Conservation (phyloP, 1,284 basidiomycete species). For the Pholiota adiposa region DNA sequence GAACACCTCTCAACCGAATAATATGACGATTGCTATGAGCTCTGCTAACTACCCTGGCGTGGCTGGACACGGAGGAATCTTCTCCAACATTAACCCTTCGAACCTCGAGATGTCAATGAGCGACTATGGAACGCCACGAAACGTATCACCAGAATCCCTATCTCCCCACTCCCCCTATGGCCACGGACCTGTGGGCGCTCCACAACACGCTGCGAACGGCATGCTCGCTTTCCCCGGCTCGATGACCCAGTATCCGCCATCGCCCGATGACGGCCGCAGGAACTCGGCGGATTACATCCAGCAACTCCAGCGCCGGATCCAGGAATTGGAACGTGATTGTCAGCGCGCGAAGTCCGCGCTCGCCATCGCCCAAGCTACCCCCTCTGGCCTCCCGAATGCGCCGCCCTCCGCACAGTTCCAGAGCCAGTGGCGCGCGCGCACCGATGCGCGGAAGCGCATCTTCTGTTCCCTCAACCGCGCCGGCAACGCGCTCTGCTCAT, state of each 20-base stretch:
- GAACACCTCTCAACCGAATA: conserved; percentile 24
- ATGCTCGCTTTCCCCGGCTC: conserved; percentile 16
- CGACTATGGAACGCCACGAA: conserved; percentile 28
- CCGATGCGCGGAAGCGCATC: conserved; percentile 66
- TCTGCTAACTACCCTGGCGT: conserved; percentile 32
- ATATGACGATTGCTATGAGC: conserved; percentile 30
- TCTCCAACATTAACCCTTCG: conserved; percentile 17
- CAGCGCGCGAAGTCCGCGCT: conserved; percentile 20
- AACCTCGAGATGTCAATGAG: conserved; percentile 22
- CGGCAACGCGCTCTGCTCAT: conserved; percentile 83
- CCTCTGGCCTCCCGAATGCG: conserved; percentile 37
- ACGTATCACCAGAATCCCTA: conserved; percentile 32
- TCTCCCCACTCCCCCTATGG: conserved; percentile 30
- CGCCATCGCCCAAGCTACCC: conserved; percentile 22
- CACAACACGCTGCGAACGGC: conserved; percentile 13
- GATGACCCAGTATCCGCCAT: conserved; percentile 8
- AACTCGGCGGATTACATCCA: conserved; percentile 32
- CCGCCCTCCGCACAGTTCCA: conserved; percentile 53
- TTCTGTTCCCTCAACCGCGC: conserved; percentile 83
- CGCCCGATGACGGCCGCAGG: conserved; percentile 12
- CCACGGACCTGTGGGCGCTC: conserved; percentile 16
- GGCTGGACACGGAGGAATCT: conserved; percentile 26
- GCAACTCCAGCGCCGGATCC: conserved; percentile 42
- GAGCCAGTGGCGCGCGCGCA: conserved; percentile 68
- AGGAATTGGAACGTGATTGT: conserved; percentile 41